A percentile compares a stretch with the other conserved stretches of the same genome.
These are phyloP conservation scores for Microsporum ferrugineum DNA, from an alignment of 2,329 filamentous ascomycete species.

Conservation along the genomic window DNA sequence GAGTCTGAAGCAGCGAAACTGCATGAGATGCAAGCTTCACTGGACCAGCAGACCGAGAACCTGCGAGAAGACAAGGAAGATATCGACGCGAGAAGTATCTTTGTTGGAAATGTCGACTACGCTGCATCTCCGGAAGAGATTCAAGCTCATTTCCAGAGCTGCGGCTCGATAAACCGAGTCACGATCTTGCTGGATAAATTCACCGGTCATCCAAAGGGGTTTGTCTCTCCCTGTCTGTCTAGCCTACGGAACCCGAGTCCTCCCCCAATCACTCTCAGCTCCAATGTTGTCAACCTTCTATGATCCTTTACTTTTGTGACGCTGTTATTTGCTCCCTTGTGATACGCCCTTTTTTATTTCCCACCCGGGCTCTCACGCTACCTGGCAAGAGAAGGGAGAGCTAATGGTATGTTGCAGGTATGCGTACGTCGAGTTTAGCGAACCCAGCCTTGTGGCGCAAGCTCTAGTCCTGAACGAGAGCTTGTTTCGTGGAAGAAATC, in stretches of 20 bases:
- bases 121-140: slow-evolving; percentile 95
- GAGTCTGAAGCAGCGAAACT: slow-evolving; percentile 79
- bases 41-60: slow-evolving; percentile 75
- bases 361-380: slow-evolving; percentile 31
- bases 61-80: slow-evolving; percentile 90
- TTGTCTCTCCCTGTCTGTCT: slow-evolving; percentile 30
- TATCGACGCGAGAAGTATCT: slow-evolving; percentile 87
- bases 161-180: slow-evolving; percentile 92
- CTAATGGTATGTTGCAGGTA: slow-evolving; percentile 52
- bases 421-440: slow-evolving; percentile 96
- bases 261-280: background rate
- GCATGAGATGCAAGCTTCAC: slow-evolving; percentile 71
- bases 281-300: background rate
- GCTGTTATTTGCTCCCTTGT: background rate
- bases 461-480: slow-evolving; percentile 94
- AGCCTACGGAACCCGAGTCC: background rate
- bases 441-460: slow-evolving; percentile 83
- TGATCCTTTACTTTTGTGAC: slow-evolving; percentile 2
- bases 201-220: slow-evolving; percentile 98
- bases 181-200: slow-evolving; percentile 98
- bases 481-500: slow-evolving; percentile 82
- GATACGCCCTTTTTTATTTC: slow-evolving; percentile 16
- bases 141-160: slow-evolving; percentile 95
- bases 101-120: slow-evolving; percentile 98
- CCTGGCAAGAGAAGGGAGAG: slow-evolving; percentile 46